These are phyloP conservation scores for Coleophoma crateriformis DNA, from an alignment of 2,329 filamentous ascomycete species.

Conservation along the genomic window DNA sequence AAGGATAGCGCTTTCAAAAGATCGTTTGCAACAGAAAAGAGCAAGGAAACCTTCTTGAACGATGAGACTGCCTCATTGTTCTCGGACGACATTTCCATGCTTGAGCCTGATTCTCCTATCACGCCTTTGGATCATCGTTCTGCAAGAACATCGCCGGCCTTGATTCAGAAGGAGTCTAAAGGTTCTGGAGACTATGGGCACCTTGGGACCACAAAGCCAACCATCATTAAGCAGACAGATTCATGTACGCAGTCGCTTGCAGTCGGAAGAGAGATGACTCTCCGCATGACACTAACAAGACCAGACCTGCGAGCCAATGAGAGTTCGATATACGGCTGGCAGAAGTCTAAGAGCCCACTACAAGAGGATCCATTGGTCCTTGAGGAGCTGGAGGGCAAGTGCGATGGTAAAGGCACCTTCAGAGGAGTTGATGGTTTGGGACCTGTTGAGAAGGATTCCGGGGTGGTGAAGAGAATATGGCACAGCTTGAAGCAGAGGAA, in stretches of 20 bases:
- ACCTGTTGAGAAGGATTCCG: constrained; percentile 39
- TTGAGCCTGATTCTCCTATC: constrained; percentile 49
- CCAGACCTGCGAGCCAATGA: constrained; percentile 78
- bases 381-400: constrained; percentile 50
- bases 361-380: constrained; percentile 47
- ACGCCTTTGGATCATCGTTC: constrained; percentile 21
- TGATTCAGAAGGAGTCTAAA: constrained; percentile 25
- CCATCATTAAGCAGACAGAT: constrained; percentile 24
- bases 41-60: constrained; percentile 47
- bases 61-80: constrained; percentile 52
- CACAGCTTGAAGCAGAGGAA: constrained; percentile 42
- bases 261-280: constrained; percentile 80
- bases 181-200: constrained; percentile 32
- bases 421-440: constrained; percentile 32
- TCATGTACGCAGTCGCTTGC: constrained; percentile 44
- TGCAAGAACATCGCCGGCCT: constrained; percentile 2
- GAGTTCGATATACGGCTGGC: constrained; percentile 67
- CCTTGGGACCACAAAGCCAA: constrained; percentile 18
- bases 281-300: constrained; percentile 91
- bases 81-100: constrained; percentile 48
- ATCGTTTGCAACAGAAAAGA: constrained; percentile 37
- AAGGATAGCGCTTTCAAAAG: constrained; percentile 18
- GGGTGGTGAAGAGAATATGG: constrained; percentile 59
- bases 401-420: constrained; percentile 29
- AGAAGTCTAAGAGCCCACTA: constrained; percentile 29